Percentiles rank a stretch among this genome's conserved stretches.
Evolutionary conservation across 225 moss, liverwort and hornwort genomes (phyloP).

Genomic region (Neckera pumila): DNA sequence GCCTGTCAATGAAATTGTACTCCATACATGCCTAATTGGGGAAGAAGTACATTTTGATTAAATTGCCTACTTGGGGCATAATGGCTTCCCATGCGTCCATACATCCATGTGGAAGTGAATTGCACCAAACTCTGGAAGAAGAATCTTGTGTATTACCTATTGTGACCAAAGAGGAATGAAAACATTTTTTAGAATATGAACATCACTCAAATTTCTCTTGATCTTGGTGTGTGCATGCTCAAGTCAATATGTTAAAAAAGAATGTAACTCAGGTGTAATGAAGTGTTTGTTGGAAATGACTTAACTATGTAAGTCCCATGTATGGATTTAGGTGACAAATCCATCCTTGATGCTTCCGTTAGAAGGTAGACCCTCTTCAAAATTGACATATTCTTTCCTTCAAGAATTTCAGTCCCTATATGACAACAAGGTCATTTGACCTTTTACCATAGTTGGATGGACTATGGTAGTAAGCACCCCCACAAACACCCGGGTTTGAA

Average conservation of each 20-base stretch:
- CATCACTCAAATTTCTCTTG: background rate
- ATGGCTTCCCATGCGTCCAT: background rate
- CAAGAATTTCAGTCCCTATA: accelerated
- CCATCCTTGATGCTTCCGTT: background rate
- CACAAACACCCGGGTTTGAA: accelerated
- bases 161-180: background rate
- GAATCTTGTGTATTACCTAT: background rate
- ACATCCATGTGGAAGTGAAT: background rate
- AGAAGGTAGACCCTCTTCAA: background rate
- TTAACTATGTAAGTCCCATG: background rate
- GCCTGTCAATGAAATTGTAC: background rate
- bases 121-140: accelerated
- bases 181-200: background rate
- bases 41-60: background rate
- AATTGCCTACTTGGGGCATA: background rate
- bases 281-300: accelerated
- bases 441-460: background rate
- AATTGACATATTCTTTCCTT: accelerated
- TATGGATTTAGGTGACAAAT: background rate
- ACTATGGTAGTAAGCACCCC: background rate
- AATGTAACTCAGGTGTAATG: accelerated
- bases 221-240: background rate
- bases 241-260: background rate
- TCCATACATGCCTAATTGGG: background rate
- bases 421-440: no score